phyloP scores from a whole-genome alignment of 495 filamentous ascomycete species.

The Barbatosphaeria neglecta region DNA sequence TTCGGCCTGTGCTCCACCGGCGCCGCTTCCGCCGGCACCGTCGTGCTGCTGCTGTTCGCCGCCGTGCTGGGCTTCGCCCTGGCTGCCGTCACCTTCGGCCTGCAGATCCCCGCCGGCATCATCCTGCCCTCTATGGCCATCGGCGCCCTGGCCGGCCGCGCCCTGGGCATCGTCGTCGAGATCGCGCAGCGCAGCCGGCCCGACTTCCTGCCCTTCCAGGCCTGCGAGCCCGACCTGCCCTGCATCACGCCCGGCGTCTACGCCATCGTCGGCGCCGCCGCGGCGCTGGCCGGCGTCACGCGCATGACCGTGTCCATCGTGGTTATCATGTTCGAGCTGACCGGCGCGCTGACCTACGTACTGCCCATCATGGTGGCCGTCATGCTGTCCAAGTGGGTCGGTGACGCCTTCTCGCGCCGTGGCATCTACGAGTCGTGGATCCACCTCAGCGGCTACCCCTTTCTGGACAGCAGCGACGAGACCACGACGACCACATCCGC shows the following conservation, averaged over 20 bases:
- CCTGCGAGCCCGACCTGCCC: conserved; percentile 76
- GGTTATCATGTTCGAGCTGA: conserved; percentile 98
- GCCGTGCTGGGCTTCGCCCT: conserved; percentile 74
- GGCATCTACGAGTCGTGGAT: conserved; percentile 99
- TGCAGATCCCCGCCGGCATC: conserved; percentile 94
- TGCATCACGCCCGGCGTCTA: conserved; percentile 94
- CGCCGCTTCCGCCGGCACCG: conserved; percentile 53
- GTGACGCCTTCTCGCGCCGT: conserved; percentile 85
- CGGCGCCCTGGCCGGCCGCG: conserved; percentile 84
- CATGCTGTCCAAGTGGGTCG: conserved; percentile 97
- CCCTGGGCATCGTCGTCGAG: conserved; percentile 77
- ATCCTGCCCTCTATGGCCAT: conserved; percentile 97
- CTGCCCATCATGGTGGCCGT: conserved; percentile 99
- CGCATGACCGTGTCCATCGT: conserved; percentile 96
- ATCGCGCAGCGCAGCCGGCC: conserved; percentile 78
- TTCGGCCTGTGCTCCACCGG: conserved; percentile 82
- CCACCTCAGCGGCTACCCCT: conserved; percentile 89
- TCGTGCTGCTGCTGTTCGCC: conserved; percentile 69
- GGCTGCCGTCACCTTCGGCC: conserved; percentile 80
- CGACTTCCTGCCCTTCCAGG: conserved; percentile 59
- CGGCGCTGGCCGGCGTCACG: conserved; percentile 89
- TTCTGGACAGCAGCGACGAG: conserved; percentile 88
- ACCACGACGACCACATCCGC: no score
- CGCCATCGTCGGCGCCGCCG: conserved; percentile 94
- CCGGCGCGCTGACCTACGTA: conserved; percentile 89